Base-by-base conservation (phyloP, 192 early-diverging fungal genomes). In the Spinellus fusiger region DNA sequence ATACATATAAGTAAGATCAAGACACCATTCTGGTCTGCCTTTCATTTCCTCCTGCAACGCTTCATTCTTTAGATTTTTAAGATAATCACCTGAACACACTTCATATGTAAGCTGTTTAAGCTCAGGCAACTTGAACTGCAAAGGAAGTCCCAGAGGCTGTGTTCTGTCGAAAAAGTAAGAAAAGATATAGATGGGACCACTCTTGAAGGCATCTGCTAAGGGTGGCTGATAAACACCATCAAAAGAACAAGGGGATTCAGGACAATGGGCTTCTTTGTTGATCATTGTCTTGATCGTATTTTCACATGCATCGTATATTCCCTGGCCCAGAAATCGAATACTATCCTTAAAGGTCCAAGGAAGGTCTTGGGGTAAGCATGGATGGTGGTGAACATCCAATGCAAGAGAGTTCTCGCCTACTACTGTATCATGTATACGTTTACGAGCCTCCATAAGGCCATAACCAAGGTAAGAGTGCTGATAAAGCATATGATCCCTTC, bases 381-480 rank as follows among this genome's bases (percentile, higher is more conserved):
- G 80, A 56, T 82, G 74, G 31, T 75, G 69, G 58, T 70, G 46
- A 15, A 37, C 40, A 56, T 74, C 64, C 47, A 70, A 49, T 5
- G 76, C 31, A 47, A 48, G 4, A 52, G 34, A 4, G 56, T 64
- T 22, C 13, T 37, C 26, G 68, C 75, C 57, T 49, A 69, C 9
- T 1, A 64, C 27, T 12, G 52, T 26, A n/a, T 62, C 40, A 48
- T 66, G 59, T 35, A 72, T 59, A 15, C 46, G 56, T 25, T 66
- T 77, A 51, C 89, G 84, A n/a, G 86, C 89, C 58, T 89, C 82
- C 81, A 85, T 93, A 28, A 94, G 75, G 4, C 92, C 92, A 64
- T 89, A 94, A 23, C 91, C 89, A 61, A 91, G 81, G 65, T 93
- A 94, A 62, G 84, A 87, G 71, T 94, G 90, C 69, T 94, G 92